These are phyloP conservation scores for Phytophthora idaei DNA, from an alignment of 352 stramenopile genomes.

Conservation along the genomic window DNA sequence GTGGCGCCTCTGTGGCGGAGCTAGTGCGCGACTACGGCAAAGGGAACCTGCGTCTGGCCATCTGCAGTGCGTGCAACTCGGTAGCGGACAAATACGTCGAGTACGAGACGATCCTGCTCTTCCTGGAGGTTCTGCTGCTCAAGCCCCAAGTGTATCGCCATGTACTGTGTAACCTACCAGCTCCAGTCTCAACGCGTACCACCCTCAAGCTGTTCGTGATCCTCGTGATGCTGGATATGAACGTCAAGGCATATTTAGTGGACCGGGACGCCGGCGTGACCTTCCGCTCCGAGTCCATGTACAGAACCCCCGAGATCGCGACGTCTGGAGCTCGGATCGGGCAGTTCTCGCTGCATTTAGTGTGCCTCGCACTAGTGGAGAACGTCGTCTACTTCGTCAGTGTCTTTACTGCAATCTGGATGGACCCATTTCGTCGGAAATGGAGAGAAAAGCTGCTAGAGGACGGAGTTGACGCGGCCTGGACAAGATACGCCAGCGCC, in stretches of 20 bases:
- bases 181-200: conserved; percentile 50
- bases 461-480: conserved; percentile 13
- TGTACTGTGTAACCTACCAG: conserved; percentile 78
- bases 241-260: conserved; percentile 84
- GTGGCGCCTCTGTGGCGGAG: conserved; percentile 60
- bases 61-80: conserved; percentile 69
- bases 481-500: conserved; percentile 55
- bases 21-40: conserved; percentile 87
- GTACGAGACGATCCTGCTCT: conserved; percentile 85
- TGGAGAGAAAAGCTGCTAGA: conserved; percentile 49
- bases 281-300: conserved; percentile 67
- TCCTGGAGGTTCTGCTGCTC: conserved; percentile 86
- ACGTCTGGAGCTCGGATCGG: conserved; percentile 68
- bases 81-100: conserved; percentile 90
- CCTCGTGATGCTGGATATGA: conserved; percentile 87
- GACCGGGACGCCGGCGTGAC: conserved; percentile 66
- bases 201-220: conserved; percentile 81
- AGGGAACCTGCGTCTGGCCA: conserved; percentile 81
- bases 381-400: conserved; percentile 66
- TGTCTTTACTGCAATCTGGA: conserved; percentile 54
- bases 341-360: conserved; percentile 81
- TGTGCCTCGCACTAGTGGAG: conserved; percentile 72
- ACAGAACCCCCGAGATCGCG: conserved; percentile 29
- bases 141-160: conserved; percentile 88
- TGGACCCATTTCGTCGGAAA: conserved; percentile 56